phyloP scores from a whole-genome alignment of 78 protist species.

The Speleostelium caveatum region DNA sequence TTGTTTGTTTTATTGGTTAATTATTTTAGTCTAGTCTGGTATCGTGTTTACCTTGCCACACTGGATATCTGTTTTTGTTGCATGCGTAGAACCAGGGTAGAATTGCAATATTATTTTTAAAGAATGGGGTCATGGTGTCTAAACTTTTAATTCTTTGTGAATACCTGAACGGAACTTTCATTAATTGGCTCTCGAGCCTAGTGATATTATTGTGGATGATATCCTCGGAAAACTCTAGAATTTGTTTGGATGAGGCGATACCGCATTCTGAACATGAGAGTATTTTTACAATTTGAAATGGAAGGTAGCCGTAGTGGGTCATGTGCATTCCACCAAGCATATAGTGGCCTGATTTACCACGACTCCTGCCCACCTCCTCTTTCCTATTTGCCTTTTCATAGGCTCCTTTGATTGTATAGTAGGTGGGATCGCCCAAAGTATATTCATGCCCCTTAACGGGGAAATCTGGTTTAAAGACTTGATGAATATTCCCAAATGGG shows the following conservation, averaged over 20 bases:
- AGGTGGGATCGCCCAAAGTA: conserved; percentile 19
- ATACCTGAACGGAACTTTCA: not conserved
- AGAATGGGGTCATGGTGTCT: not conserved
- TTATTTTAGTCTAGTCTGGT: not conserved
- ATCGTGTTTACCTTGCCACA: conserved; percentile 17
- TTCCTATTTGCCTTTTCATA: too few species aligned
- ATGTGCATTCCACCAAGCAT: conserved; percentile 17
- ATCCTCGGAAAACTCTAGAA: not conserved
- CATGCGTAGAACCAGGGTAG: conserved; percentile 17
- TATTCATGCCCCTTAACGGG: not conserved
- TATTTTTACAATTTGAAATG: conserved; percentile 9
- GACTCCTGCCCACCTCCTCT: not conserved
- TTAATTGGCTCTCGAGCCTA: not conserved
- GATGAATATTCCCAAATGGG: conserved; percentile 1
- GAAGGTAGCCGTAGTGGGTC: conserved; percentile 19
- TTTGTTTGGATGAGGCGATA: not conserved
- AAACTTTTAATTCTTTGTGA: not conserved
- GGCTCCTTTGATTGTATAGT: not conserved
- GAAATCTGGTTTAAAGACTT: conserved; percentile 5
- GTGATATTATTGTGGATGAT: not conserved
- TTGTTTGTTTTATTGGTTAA: too few species aligned
- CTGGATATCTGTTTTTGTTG: conserved; percentile 7
- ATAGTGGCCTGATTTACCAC: not conserved
- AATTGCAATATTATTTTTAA: conserved; percentile 2
- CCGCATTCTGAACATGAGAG: conserved; percentile 20